Evolutionary conservation across 108 stramenopile genomes (phyloP), one percentile per base, ranked within the genome.

Genomic region (Pseudonitzschia multistriata): DNA sequence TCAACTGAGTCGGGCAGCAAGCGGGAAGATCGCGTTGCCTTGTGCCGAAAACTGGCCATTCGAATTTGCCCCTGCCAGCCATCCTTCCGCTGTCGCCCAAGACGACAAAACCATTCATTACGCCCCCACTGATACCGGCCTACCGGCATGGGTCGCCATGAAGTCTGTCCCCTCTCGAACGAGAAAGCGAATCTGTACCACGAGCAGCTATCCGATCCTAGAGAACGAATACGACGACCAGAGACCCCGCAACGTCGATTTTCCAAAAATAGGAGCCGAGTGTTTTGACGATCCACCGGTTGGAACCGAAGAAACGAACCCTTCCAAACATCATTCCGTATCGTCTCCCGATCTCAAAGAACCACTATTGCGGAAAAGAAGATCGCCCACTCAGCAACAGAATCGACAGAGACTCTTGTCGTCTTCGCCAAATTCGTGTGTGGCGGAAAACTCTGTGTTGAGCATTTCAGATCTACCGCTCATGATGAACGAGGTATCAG

Each of bases 401-500:
- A 37, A 37, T 37, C 37, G 37, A 8, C 37, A 37, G 37, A 5
- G 37, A 37, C 37, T 37, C 6, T 5, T 8, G 8, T 49, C 49
- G 7, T 49, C 49, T 3, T 21, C n/a, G n/a, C 27, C 57, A 8
- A 24, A 25, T 13, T 15, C 31, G 22, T 59, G 3, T 24, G 22
- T 17, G 27, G n/a, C 3, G n/a, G 49, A 49, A 49, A 6, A 17
- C n/a, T 17, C 49, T 21, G 49, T 49, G 3, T 17, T 49, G 49
- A 21, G 49, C 49, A 85, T 94, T 54, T 73, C 83, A 4, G 74
- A 94, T 72, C 77, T 94, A 4, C 80, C 82, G 3, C 66, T 85
- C 35, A 70, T 94, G 77, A 71, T 87, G 11, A 57, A 77, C 15
- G 93, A 94, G 71, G 90, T 94, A 11, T 74, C 79, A 24, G 78